A percentile compares a stretch with the other conserved stretches of the same genome.
Evolutionary conservation across 1,139 yeast genomes (phyloP).

Genomic region (Hyphopichia fennica): DNA sequence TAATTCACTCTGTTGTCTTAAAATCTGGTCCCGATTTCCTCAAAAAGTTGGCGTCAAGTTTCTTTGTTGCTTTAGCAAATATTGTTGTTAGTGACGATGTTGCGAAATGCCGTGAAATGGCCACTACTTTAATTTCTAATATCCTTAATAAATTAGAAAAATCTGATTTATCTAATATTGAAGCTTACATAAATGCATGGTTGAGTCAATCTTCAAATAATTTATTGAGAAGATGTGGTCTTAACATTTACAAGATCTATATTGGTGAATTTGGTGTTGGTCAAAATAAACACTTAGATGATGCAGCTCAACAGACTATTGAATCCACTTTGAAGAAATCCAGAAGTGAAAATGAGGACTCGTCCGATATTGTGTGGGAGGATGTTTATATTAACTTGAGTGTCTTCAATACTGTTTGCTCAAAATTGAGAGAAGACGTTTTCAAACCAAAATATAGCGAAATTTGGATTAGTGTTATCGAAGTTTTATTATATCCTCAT

Average conservation of each 20-base stretch:
- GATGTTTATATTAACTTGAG: constrained; percentile 65
- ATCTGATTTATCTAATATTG: constrained; percentile 44
- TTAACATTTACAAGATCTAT: constrained; percentile 69
- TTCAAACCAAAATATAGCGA: constrained; percentile 26
- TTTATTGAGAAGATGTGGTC: constrained; percentile 70
- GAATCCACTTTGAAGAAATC: constrained; percentile 36
- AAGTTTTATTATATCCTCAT: constrained; percentile 76
- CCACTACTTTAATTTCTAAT: constrained; percentile 59
- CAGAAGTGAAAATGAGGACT: constrained; percentile 28
- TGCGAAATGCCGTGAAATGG: constrained; percentile 84
- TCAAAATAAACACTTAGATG: constrained; percentile 36
- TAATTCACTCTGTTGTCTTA: constrained; percentile 66
- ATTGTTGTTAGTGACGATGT: constrained; percentile 78
- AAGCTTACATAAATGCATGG: constrained; percentile 70
- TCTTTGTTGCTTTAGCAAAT: constrained; percentile 80
- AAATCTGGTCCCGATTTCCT: constrained; percentile 68
- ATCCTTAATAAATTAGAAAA: constrained; percentile 55
- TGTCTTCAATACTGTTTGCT: constrained; percentile 47
- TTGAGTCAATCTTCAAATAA: constrained; percentile 53
- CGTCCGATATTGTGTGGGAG: constrained; percentile 64
- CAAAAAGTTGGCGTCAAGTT: constrained; percentile 64
- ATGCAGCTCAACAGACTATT: constrained; percentile 36
- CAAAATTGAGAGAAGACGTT: constrained; percentile 28
- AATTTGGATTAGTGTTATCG: constrained; percentile 56
- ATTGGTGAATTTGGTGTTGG: constrained; percentile 51